These are phyloP conservation scores for Heterobasidion occidentale DNA, from an alignment of 1,284 basidiomycete genomes.

Conservation along the genomic window DNA sequence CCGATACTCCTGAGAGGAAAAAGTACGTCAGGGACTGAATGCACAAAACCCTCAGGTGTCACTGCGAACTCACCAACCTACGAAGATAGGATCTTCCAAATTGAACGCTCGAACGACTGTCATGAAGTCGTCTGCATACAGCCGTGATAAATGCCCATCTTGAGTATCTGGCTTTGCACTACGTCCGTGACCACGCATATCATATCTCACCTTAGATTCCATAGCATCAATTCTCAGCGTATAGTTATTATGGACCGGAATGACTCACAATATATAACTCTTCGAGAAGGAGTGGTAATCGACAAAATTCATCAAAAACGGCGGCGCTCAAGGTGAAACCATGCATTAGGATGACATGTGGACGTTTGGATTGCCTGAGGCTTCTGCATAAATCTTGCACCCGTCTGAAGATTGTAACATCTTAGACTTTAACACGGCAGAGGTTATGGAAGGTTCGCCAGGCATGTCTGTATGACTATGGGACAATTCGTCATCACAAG, in stretches of 20 bases:
- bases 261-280: constrained; percentile 14
- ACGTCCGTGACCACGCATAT: constrained; percentile 15
- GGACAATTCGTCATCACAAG: no score
- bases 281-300: constrained; percentile 1
- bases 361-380: constrained; percentile 13
- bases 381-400: constrained; percentile 16
- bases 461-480: not conserved
- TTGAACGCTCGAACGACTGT: constrained; percentile 10
- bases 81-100: constrained; percentile 8
- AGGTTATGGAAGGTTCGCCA: not conserved
- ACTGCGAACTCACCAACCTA: constrained; percentile 9
- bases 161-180: constrained; percentile 12
- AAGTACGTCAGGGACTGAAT: no score
- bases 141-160: constrained; percentile 7
- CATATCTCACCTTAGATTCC: constrained; percentile 12
- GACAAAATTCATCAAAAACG: constrained; percentile 14
- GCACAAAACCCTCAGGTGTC: not conserved
- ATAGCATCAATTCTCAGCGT: not conserved
- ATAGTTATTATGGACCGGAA: not conserved
- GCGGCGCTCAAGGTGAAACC: constrained; percentile 11
- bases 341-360: constrained; percentile 15
- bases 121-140: constrained; percentile 13
- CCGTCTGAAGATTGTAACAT: constrained; percentile 15
- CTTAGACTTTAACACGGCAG: not conserved
- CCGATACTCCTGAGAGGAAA: not conserved